Percentiles rank a stretch among this genome's conserved stretches.
Evolutionary conservation across 345 rosid species (phyloP).

Genomic region (Orychophragmus violaceus): DNA sequence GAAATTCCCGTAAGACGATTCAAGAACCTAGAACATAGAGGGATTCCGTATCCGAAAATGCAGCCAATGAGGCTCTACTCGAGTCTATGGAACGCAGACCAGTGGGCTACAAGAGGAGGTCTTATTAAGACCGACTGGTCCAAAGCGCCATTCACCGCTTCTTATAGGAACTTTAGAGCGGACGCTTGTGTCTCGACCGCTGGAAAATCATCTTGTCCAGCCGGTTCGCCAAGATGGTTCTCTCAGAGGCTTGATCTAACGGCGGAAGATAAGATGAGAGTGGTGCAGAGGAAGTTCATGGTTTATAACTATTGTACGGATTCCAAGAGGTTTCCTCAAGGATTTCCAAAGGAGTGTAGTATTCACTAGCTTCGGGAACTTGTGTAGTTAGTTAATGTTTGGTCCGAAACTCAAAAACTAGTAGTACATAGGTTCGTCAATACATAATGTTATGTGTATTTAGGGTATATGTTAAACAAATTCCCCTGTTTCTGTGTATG

Average conservation of each 20-base stretch:
- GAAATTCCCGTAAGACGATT: conserved; percentile 45
- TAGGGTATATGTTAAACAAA: neutral
- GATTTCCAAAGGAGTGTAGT: conserved; percentile 36
- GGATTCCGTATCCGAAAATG: conserved; percentile 44
- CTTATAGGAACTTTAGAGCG: conserved; percentile 38
- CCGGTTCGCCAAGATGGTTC: conserved; percentile 31
- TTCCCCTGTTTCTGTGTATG: conserved; percentile 13
- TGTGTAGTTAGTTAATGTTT: neutral
- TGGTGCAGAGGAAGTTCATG: conserved; percentile 44
- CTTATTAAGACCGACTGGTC: conserved; percentile 55
- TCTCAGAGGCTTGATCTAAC: conserved; percentile 40
- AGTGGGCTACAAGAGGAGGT: conserved; percentile 68
- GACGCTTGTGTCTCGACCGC: conserved; percentile 31
- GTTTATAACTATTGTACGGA: conserved; percentile 40
- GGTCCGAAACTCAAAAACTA: neutral
- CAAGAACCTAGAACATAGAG: conserved; percentile 46
- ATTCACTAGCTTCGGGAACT: neutral
- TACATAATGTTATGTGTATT: neutral
- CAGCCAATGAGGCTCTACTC: conserved; percentile 61
- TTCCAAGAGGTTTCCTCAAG: conserved; percentile 37
- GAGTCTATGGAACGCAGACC: conserved; percentile 59
- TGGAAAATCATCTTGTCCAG: conserved; percentile 25
- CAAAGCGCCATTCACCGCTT: conserved; percentile 43
- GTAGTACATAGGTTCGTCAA: neutral
- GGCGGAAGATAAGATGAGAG: conserved; percentile 32